A percentile compares a stretch with the other conserved stretches of the same genome.
These are phyloP conservation scores for Tuber magnatum DNA, from an alignment of 495 filamentous ascomycete genomes.

Conservation along the genomic window DNA sequence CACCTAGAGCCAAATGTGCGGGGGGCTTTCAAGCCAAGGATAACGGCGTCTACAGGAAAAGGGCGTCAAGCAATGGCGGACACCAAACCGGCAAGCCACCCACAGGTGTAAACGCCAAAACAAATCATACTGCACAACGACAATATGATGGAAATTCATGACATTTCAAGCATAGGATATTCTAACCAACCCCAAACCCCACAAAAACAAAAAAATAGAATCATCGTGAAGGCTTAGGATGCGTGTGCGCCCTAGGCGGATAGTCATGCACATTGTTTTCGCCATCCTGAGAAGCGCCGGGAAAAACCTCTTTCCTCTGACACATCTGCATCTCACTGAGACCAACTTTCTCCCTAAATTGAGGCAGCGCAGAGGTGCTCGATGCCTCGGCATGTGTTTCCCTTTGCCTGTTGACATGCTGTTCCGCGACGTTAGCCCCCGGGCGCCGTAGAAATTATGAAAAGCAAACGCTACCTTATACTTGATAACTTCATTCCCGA, in stretches of 20 bases:
- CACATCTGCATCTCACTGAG: neutral
- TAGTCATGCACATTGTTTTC: neutral
- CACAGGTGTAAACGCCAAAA: neutral
- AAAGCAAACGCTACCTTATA: constrained; percentile 36
- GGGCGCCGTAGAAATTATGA: too few species aligned
- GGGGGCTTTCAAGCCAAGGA: neutral
- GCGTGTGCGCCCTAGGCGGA: neutral
- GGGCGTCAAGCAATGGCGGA: neutral
- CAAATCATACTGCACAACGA: neutral
- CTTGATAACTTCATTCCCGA: constrained; percentile 46
- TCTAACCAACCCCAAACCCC: neutral
- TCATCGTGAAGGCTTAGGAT: neutral
- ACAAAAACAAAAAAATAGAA: neutral
- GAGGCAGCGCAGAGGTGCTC: constrained; percentile 12
- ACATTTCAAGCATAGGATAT: neutral
- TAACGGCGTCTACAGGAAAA: neutral
- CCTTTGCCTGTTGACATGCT: constrained; percentile 23
- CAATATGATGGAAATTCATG: neutral
- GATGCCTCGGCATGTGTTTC: constrained; percentile 19
- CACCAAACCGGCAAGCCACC: neutral
- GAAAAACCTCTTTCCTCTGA: neutral
- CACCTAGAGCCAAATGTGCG: neutral
- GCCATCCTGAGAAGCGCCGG: neutral
- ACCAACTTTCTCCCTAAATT: neutral
- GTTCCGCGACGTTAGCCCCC: neutral